A percentile compares a stretch with the other conserved stretches of the same genome.
Evolutionary conservation across 2,329 filamentous ascomycete genomes (phyloP).

Genomic region (Epichloe festucae): DNA sequence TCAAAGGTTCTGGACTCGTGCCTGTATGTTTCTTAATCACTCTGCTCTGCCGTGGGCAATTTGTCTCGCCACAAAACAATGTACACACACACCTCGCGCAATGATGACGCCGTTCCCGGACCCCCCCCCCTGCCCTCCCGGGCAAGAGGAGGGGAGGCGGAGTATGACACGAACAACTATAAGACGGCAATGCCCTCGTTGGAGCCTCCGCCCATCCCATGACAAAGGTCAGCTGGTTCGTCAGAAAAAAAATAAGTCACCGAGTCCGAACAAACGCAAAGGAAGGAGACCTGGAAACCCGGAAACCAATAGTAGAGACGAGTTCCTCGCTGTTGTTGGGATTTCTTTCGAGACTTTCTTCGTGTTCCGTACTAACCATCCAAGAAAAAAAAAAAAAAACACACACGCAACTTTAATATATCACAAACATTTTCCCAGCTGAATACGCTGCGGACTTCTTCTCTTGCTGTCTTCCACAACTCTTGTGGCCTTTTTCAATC

Average conservation of each 20-base stretch:
- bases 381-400: neutral
- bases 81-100: neutral
- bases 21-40: too few species aligned
- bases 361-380: slow-evolving; percentile 2
- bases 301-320: slow-evolving; percentile 1
- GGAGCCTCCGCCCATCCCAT: neutral
- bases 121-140: neutral
- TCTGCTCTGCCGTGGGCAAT: too few species aligned
- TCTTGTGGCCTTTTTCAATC: neutral
- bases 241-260: neutral
- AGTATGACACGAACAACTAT: neutral
- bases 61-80: neutral
- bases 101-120: slow-evolving; percentile 6
- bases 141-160: too few species aligned
- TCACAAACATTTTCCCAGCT: slow-evolving; percentile 3
- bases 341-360: neutral
- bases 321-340: neutral
- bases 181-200: neutral
- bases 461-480: neutral
- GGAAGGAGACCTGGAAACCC: neutral
- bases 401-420: slow-evolving; percentile 1
- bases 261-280: neutral
- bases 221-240: slow-evolving; percentile 3
- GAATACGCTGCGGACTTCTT: slow-evolving; percentile 1
- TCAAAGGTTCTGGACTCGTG: neutral